Conservation (phyloP, 495 filamentous ascomycete genomes). For the Talaromyces ruber region DNA sequence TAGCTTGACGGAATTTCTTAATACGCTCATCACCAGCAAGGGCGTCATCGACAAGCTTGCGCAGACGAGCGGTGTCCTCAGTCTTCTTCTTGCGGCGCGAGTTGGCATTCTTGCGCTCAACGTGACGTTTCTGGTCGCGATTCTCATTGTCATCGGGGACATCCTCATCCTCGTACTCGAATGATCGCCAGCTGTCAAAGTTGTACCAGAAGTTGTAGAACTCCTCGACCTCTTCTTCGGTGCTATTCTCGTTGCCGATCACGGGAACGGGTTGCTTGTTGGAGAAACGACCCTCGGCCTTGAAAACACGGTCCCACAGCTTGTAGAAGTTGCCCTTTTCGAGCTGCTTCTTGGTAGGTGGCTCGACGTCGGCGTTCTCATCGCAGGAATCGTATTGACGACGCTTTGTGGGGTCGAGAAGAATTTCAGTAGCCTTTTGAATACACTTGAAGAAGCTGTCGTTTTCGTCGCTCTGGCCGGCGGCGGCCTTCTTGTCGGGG, state of each 20-base stretch:
- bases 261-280: constrained; percentile 77
- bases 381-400: constrained; percentile 96
- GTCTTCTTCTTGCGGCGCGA: constrained; percentile 98
- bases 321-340: constrained; percentile 89
- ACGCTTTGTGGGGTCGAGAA: constrained; percentile 84
- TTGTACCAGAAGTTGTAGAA: constrained; percentile 99
- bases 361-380: constrained; percentile 82
- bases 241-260: constrained; percentile 75
- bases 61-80: constrained; percentile 85
- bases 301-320: constrained; percentile 80
- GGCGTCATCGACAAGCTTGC: constrained; percentile 79
- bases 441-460: constrained; percentile 99
- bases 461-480: constrained; percentile 71
- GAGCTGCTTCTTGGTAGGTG: constrained; percentile 81
- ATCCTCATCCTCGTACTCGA: constrained; percentile 98
- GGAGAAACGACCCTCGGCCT: constrained; percentile 86
- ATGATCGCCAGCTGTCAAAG: constrained; percentile 95
- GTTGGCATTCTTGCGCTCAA: constrained; percentile 96
- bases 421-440: constrained; percentile 92
- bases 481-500: constrained; percentile 95
- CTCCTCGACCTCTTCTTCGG: constrained; percentile 77
- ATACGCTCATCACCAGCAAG: constrained; percentile 83
- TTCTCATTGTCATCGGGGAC: constrained; percentile 98
- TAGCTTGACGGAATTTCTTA: constrained; percentile 89
- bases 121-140: constrained; percentile 96